These are phyloP conservation scores for Rutidosis leptorrhynchoides DNA, from an alignment of 129 eudicot genomes.

Conservation along the genomic window DNA sequence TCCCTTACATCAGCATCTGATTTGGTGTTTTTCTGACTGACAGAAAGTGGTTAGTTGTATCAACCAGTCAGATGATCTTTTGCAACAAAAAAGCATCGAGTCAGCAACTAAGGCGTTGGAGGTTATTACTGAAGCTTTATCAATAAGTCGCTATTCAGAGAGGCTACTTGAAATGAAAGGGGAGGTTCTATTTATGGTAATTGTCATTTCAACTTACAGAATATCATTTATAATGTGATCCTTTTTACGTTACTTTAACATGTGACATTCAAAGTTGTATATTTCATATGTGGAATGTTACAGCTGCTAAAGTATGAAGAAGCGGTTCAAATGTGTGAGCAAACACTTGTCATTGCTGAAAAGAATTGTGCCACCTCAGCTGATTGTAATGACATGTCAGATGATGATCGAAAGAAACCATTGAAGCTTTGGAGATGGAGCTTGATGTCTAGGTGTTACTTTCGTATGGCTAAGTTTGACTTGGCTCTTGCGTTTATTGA, in stretches of 20 bases:
- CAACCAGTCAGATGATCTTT: slow-evolving; percentile 44
- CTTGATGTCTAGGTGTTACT: slow-evolving; percentile 58
- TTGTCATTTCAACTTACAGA: slow-evolving; percentile 18
- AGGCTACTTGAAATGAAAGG: slow-evolving; percentile 76
- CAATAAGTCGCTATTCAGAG: slow-evolving; percentile 69
- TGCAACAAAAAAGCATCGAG: slow-evolving; percentile 53
- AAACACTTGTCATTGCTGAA: slow-evolving; percentile 58
- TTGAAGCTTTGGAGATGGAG: slow-evolving; percentile 67
- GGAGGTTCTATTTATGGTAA: slow-evolving; percentile 68
- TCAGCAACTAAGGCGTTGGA: slow-evolving; percentile 57
- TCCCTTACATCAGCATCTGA: slow-evolving; percentile 18
- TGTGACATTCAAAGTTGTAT: not conserved
- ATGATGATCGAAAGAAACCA: slow-evolving; percentile 28
- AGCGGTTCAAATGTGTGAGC: slow-evolving; percentile 69
- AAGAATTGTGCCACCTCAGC: slow-evolving; percentile 36
- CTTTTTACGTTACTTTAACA: not conserved
- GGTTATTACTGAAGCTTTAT: slow-evolving; percentile 49
- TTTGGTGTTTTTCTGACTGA: slow-evolving; percentile 28
- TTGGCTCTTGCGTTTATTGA: slow-evolving; percentile 59
- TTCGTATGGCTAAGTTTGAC: slow-evolving; percentile 70
- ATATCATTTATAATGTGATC: not conserved
- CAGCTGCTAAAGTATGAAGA: slow-evolving; percentile 75
- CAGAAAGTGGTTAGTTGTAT: slow-evolving; percentile 60
- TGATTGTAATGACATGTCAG: slow-evolving; percentile 18
- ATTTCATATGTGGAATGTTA: slow-evolving; percentile 15